Evolutionary conservation across 1,284 basidiomycete genomes (phyloP).

Genomic region (Cryptococcus hybrid): DNA sequence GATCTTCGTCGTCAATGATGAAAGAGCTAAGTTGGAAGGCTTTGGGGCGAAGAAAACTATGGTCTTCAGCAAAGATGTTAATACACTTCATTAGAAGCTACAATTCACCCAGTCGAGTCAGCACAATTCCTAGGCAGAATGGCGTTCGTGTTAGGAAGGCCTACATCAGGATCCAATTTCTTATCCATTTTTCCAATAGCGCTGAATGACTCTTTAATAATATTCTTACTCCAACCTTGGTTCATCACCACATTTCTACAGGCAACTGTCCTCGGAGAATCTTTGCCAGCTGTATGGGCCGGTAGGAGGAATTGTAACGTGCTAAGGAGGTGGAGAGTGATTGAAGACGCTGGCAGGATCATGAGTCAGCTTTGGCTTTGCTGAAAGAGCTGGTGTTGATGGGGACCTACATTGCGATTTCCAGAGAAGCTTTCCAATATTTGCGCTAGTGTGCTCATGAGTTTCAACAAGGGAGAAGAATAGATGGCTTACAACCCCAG

Average conservation of each 20-base stretch:
- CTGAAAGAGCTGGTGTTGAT: no score
- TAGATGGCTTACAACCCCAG: slow-evolving; percentile 1
- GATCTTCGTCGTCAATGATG: slow-evolving; percentile 7
- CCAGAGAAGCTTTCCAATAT: neutral
- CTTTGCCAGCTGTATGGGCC: neutral
- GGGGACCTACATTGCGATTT: neutral
- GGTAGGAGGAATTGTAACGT: neutral
- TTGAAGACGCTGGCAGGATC: neutral
- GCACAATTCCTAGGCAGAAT: neutral
- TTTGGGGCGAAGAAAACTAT: neutral
- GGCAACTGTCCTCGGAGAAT: neutral
- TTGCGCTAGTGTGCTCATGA: neutral
- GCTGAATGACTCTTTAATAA: neutral
- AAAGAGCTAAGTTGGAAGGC: slow-evolving; percentile 9
- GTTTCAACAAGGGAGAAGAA: neutral
- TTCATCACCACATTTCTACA: neutral
- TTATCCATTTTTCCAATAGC: neutral
- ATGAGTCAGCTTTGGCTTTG: neutral
- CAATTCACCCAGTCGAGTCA: neutral
- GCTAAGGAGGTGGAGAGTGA: neutral
- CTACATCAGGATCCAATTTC: neutral
- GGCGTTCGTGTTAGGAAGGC: neutral
- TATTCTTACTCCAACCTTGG: neutral
- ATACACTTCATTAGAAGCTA: slow-evolving; percentile 5
- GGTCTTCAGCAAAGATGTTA: slow-evolving; percentile 3